phyloP scores from a whole-genome alignment of 192 early-diverging fungal species.

The Chytriomyces sp. region DNA sequence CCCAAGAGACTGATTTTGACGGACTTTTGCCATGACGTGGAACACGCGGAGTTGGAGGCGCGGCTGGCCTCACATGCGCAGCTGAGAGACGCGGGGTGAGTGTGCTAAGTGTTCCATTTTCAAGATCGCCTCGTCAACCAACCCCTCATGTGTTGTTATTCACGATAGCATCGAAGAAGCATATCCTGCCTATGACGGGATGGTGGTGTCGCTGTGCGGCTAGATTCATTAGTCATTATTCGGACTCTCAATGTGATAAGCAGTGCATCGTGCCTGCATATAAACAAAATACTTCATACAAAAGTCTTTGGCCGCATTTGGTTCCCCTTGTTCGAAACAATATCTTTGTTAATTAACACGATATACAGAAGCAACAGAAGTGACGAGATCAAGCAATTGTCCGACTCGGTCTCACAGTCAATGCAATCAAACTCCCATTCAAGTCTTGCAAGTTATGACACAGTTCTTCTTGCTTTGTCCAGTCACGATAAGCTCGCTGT shows the following conservation, averaged over 20 bases:
- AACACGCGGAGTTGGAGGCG: conserved; percentile 69
- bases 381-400: too few species aligned
- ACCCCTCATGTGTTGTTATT: background rate
- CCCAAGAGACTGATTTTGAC: conserved; percentile 65
- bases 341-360: too few species aligned
- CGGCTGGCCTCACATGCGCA: conserved; percentile 40
- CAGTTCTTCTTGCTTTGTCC: conserved; percentile 37
- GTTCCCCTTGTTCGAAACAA: too few species aligned
- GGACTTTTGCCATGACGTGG: conserved; percentile 76
- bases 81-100: conserved; percentile 46
- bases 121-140: background rate
- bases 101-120: background rate
- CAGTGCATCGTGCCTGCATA: too few species aligned
- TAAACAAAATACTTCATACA: too few species aligned
- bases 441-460: conserved; percentile 28
- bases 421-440: background rate
- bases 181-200: conserved; percentile 77
- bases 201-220: conserved; percentile 24
- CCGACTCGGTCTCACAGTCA: too few species aligned
- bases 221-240: too few species aligned
- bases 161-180: conserved; percentile 39
- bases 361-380: too few species aligned
- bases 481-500: conserved; percentile 21
- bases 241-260: too few species aligned
- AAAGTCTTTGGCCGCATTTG: too few species aligned